Conservation (phyloP, 495 filamentous ascomycete genomes). For the Cenococcum geophilum region DNA sequence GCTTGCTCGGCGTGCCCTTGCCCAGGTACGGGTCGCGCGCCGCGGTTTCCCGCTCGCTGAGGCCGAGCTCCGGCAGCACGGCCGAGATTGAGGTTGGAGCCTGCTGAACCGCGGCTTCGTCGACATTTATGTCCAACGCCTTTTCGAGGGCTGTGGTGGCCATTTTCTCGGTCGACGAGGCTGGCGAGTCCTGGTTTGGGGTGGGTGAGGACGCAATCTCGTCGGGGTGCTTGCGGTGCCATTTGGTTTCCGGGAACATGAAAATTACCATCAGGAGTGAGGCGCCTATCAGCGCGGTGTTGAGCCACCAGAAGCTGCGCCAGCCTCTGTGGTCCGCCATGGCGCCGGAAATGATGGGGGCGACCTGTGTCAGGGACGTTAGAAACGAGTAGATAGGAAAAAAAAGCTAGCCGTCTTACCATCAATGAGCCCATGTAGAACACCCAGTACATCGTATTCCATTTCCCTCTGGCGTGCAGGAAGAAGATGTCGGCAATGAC, state of each 20-base stretch:
- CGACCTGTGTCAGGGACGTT: constrained; percentile 32
- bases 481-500: constrained; percentile 64
- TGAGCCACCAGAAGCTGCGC: constrained; percentile 54
- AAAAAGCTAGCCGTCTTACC: constrained; percentile 22
- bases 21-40: constrained; percentile 40
- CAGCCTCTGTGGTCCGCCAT: constrained; percentile 53
- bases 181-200: constrained; percentile 2
- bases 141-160: constrained; percentile 11
- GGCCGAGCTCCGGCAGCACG: constrained; percentile 19
- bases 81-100: constrained; percentile 29
- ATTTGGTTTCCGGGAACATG: constrained; percentile 57
- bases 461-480: constrained; percentile 58
- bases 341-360: constrained; percentile 53
- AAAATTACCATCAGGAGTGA: constrained; percentile 47
- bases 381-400: not conserved
- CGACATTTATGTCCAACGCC: constrained; percentile 5
- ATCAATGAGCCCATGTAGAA: constrained; percentile 45
- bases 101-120: constrained; percentile 5
- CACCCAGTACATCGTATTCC: constrained; percentile 61
- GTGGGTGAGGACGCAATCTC: constrained; percentile 26
- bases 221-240: constrained; percentile 43
- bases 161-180: constrained; percentile 19
- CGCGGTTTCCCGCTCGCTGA: constrained; percentile 31
- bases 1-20: constrained; percentile 47
- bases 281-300: constrained; percentile 46